Percentiles rank a stretch among this genome's conserved stretches.
Evolutionary conservation across 371 early-diverging fungal genomes (phyloP).

Genomic region (Saksenaea oblongispora): DNA sequence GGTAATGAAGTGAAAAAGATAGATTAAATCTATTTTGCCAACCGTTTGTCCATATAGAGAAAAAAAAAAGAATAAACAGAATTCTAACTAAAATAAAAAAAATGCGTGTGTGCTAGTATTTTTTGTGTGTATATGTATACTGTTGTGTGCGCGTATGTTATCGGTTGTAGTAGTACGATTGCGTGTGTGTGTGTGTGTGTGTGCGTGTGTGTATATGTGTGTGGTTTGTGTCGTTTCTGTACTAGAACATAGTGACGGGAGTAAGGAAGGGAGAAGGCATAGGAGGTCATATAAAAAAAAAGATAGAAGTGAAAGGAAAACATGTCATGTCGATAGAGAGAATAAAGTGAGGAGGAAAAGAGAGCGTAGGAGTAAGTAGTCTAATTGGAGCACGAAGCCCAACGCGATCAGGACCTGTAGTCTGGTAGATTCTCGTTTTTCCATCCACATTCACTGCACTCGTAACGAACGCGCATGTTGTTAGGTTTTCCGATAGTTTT

Average conservation of each 20-base stretch:
- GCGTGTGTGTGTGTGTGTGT: background rate
- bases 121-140: background rate
- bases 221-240: background rate
- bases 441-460: slow-evolving; percentile 32
- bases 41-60: background rate
- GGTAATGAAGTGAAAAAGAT: background rate
- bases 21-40: background rate
- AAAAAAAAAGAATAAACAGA: background rate
- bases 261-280: background rate
- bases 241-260: background rate
- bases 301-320: background rate
- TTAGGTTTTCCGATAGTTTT: slow-evolving; percentile 31
- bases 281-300: slow-evolving; percentile 7
- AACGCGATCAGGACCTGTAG: background rate
- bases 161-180: background rate
- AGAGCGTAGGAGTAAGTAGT: background rate
- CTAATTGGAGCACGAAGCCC: background rate
- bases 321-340: no score
- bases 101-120: background rate
- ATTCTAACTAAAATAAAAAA: background rate
- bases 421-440: slow-evolving; percentile 33
- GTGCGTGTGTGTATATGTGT: background rate
- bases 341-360: background rate
- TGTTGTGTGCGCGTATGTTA: background rate
- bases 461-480: slow-evolving; percentile 38